Conservation (phyloP, 2,329 filamentous ascomycete species). For the Aspergillus alliaceus region DNA sequence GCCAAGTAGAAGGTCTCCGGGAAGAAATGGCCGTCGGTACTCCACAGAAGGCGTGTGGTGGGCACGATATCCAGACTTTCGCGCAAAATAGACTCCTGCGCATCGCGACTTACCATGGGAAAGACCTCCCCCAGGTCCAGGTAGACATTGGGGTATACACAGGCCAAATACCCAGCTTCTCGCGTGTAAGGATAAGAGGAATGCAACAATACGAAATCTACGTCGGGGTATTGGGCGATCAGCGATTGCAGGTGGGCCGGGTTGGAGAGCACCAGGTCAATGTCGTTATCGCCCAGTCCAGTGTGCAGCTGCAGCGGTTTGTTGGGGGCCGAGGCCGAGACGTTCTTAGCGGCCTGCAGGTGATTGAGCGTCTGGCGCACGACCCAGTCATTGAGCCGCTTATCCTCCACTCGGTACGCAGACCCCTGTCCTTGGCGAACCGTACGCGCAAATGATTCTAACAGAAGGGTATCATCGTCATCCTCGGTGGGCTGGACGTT, state of each 20-base stretch:
- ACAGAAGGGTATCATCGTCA: conserved; percentile 31
- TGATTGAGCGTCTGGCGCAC: conserved; percentile 64
- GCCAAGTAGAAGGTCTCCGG: conserved; percentile 77
- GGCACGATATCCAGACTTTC: conserved; percentile 76
- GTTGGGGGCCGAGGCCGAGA: conserved; percentile 42
- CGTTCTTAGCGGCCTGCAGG: conserved; percentile 47
- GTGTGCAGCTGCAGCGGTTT: conserved; percentile 86
- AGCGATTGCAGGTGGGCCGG: conserved; percentile 74
- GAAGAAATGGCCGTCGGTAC: conserved; percentile 76
- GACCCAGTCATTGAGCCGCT: conserved; percentile 67
- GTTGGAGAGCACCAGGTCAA: conserved; percentile 67
- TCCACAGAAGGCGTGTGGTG: conserved; percentile 74
- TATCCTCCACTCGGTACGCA: conserved; percentile 54
- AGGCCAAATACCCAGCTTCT: conserved; percentile 76
- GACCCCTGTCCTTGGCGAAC: conserved; percentile 25
- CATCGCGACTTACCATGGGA: conserved; percentile 72
- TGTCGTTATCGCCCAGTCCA: conserved; percentile 77
- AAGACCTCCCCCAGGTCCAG: conserved; percentile 83
- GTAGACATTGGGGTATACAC: conserved; percentile 76
- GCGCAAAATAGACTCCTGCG: conserved; percentile 68
- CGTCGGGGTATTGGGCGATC: conserved; percentile 65
- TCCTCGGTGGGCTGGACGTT: conserved; percentile 56
- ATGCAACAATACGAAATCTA: conserved; percentile 77
- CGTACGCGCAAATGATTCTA: conserved; percentile 29
- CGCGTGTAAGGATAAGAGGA: conserved; percentile 78